Evolutionary conservation across 176 grass and related monocot species (phyloP).

Genomic region (Pharus latifolius): DNA sequence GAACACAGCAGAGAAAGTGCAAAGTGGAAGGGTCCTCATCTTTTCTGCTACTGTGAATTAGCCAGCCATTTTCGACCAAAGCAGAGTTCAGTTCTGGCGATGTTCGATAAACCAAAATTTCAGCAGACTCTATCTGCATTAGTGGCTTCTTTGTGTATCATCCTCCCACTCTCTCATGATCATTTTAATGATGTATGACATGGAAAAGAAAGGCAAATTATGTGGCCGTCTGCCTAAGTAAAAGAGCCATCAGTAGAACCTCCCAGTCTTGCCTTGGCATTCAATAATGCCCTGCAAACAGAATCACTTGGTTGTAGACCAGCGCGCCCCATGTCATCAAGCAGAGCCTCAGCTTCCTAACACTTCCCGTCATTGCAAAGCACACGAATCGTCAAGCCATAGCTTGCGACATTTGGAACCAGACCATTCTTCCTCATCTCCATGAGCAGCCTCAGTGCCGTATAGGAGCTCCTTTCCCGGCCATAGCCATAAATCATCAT

Average conservation of each 20-base stretch:
- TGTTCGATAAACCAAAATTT: neutral
- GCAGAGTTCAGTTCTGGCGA: neutral
- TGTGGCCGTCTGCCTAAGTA: neutral
- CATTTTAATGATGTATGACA: neutral
- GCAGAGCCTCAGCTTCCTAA: constrained; percentile 42
- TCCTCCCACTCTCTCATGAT: neutral
- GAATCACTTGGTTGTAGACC: constrained; percentile 32
- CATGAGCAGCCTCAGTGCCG: constrained; percentile 30
- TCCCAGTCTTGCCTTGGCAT: constrained; percentile 32
- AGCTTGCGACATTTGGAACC: constrained; percentile 61
- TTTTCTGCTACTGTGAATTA: neutral
- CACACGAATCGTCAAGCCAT: constrained; percentile 39
- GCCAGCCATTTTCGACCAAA: neutral
- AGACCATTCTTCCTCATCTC: constrained; percentile 48
- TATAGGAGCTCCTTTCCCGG: constrained; percentile 57
- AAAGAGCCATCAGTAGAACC: neutral
- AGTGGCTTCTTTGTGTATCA: neutral
- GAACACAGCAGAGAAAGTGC: too few relatives aligned
- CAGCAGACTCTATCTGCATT: neutral
- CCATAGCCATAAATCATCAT: constrained; percentile 73
- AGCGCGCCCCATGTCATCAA: constrained; percentile 38
- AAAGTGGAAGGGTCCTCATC: neutral
- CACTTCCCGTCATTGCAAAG: constrained; percentile 58
- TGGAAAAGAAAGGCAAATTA: neutral
- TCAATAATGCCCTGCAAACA: constrained; percentile 23